These are phyloP conservation scores for Monilinia polystroma DNA, from an alignment of 2,329 filamentous ascomycete species.

Conservation along the genomic window DNA sequence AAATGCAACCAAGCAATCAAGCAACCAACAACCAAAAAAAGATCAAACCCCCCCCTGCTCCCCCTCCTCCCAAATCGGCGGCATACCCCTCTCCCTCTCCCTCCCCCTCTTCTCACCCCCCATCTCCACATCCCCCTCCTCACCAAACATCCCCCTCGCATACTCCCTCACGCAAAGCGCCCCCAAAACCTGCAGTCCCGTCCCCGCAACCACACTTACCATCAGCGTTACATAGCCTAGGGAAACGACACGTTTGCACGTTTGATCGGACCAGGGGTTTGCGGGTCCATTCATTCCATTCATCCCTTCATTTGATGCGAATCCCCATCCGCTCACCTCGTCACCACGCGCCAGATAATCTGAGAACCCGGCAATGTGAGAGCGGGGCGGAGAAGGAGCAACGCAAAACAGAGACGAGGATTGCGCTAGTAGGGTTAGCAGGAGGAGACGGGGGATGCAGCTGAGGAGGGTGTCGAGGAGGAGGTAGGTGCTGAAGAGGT, in stretches of 20 bases:
- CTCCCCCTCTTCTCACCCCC: neutral
- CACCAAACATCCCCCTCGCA: constrained; percentile 31
- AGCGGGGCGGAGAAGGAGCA: neutral
- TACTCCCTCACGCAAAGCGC: constrained; percentile 20
- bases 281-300: too few species aligned
- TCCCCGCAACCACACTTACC: neutral
- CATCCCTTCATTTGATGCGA: too few species aligned
- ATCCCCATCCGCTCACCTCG: too few species aligned
- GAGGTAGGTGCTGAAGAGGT: constrained; percentile 40
- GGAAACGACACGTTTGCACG: neutral
- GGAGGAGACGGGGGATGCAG: constrained; percentile 36
- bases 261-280: neutral
- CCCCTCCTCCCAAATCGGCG: neutral
- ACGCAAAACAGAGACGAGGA: constrained; percentile 6
- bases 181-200: constrained; percentile 11
- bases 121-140: constrained; percentile 7
- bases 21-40: too few species aligned
- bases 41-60: neutral
- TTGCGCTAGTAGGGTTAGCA: neutral
- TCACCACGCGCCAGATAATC: constrained; percentile 26
- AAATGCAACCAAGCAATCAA: too few species aligned
- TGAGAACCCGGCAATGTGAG: constrained; percentile 30
- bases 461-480: constrained; percentile 38
- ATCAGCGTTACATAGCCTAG: neutral
- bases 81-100: neutral